Evolutionary conservation across 495 filamentous ascomycete species (phyloP), one percentile per base, ranked within the genome.

Genomic region (Hypoxylon lienhwacheense): DNA sequence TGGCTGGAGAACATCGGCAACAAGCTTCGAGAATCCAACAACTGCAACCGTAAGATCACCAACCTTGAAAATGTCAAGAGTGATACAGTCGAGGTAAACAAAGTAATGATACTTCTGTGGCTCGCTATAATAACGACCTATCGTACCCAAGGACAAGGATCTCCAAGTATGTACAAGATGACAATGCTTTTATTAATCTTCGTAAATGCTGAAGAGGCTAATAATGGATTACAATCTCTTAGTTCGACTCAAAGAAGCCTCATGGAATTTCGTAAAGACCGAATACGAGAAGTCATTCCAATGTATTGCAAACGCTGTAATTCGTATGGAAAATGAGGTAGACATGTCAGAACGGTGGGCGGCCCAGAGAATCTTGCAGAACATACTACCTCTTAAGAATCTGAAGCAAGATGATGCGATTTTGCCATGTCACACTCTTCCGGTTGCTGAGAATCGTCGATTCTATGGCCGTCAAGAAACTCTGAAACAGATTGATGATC

Each of bases 381-480:
- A 26, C 5, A n/a, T 39, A 5, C 32, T 54, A 16, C 25, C 42
- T 11, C 4, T 54, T 12, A 34, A 22, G 15, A 26, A 40, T 11
- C 16, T 19, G 12, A 31, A 39, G 33, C 11, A 10, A 5, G 41
- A 40, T 19, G 33, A 24, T 25, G 50, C 8, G 2, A 21, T 22
- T 14, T 20, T 39, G 10, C 50, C 50, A 12, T 54, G 50, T 8
- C 19, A 54, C 20, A 54, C 41, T 7, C 40, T 54, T 37, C 50
- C 50, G 5, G 24, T 54, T 11, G 50, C 46, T 2, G 43, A 54
- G 24, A 71, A 70, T 36, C 10, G 36, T 12, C 59, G 59, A 20
- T 70, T 70, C 48, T 66, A 45, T 46, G 65, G 68, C 8, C 61
- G 68, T 11, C 44, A 62, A 36, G 66, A 66, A 37, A 59, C 68